phyloP scores from a whole-genome alignment of 1,284 basidiomycete genomes.

The Malassezia furfur region DNA sequence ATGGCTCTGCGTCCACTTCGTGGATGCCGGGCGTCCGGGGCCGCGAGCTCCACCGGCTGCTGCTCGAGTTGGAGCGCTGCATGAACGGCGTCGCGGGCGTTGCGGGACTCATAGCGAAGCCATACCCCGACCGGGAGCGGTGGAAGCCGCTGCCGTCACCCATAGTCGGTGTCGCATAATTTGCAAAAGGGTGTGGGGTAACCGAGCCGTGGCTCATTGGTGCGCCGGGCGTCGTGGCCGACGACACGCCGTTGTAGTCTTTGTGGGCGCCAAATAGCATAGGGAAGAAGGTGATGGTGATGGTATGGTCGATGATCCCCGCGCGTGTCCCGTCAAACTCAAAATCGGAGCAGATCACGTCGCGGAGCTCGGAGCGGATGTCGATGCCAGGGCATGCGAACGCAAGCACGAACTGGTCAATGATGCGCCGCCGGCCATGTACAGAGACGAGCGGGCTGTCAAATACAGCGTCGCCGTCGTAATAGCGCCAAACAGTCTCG shows the following conservation, averaged over 20 bases:
- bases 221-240: not conserved
- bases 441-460: conserved; percentile 43
- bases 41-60: conserved; percentile 5
- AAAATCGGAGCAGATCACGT: conserved; percentile 47
- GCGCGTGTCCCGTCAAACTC: conserved; percentile 47
- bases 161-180: conserved; percentile 18
- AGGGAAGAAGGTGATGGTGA: conserved; percentile 43
- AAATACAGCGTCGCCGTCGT: conserved; percentile 43
- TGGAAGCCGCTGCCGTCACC: not conserved
- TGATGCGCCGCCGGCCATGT: conserved; percentile 40
- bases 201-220: conserved; percentile 16
- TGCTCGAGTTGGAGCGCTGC: not conserved
- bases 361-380: conserved; percentile 43
- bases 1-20: not conserved
- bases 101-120: not conserved
- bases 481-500: conserved; percentile 41
- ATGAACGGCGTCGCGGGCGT: not conserved
- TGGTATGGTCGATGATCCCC: conserved; percentile 48
- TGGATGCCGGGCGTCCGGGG: not conserved
- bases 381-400: conserved; percentile 45
- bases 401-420: conserved; percentile 47
- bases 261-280: conserved; percentile 26
- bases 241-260: not conserved
- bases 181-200: conserved; percentile 42
- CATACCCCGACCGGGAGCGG: not conserved